Evolutionary conservation across 2,329 filamentous ascomycete genomes (phyloP).

Genomic region (Penicillium sumatraense): DNA sequence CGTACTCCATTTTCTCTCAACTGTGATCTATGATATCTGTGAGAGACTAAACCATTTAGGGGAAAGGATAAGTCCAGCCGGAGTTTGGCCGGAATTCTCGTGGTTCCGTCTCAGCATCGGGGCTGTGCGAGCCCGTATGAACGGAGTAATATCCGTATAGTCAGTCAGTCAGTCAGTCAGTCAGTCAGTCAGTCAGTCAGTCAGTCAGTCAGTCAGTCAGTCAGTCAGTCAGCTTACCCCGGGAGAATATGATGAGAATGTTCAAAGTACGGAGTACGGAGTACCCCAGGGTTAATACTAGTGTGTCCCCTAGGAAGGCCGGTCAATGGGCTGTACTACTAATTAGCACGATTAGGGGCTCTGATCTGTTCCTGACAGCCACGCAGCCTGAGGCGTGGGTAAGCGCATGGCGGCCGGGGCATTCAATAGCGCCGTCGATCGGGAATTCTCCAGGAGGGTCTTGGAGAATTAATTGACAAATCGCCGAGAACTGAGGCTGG

Average conservation of each 20-base stretch:
- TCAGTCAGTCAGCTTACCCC: too few relatives aligned
- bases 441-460: conserved; percentile 18
- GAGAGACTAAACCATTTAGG: neutral
- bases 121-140: conserved; percentile 6
- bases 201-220: too few relatives aligned
- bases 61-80: neutral
- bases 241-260: neutral
- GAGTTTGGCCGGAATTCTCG: neutral
- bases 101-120: conserved; percentile 2
- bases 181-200: too few relatives aligned
- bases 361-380: conserved; percentile 23
- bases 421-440: conserved; percentile 32
- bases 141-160: too few relatives aligned
- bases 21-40: conserved; percentile 12
- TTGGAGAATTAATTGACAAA: conserved; percentile 21
- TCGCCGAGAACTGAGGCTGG: conserved; percentile 5
- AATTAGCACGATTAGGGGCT: conserved; percentile 2
- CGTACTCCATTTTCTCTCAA: neutral
- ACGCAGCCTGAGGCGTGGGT: conserved; percentile 20
- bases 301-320: too few relatives aligned
- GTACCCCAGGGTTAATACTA: neutral
- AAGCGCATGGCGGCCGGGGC: conserved; percentile 18
- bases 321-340: too few relatives aligned
- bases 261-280: neutral
- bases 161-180: too few relatives aligned